Percentiles rank a stretch among this genome's conserved stretches.
Conservation (phyloP, 441 rosid species). For the Bocquillonia castaneifolia region DNA sequence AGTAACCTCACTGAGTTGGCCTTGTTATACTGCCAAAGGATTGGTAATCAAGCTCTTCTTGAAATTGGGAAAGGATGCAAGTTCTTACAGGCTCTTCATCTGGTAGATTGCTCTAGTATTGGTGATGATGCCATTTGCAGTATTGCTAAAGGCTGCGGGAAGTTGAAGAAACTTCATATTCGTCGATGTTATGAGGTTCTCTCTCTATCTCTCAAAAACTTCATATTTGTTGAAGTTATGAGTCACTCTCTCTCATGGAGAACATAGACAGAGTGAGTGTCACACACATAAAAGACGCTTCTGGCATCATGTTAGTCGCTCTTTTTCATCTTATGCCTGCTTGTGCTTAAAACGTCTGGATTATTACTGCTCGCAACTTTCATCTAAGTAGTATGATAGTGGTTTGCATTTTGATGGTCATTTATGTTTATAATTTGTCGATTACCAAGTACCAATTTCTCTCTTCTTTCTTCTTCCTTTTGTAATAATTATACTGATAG, state of each 20-base stretch:
- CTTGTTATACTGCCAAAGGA: slow-evolving; percentile 75
- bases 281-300: background rate
- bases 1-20: slow-evolving; percentile 76
- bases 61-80: slow-evolving; percentile 80
- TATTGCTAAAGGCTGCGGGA: slow-evolving; percentile 78
- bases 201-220: slow-evolving; percentile 12
- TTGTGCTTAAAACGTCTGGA: background rate
- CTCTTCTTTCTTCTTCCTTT: background rate
- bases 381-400: background rate
- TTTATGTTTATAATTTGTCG: background rate
- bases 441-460: background rate
- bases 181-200: slow-evolving; percentile 84
- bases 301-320: background rate
- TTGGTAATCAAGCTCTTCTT: slow-evolving; percentile 58
- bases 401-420: background rate
- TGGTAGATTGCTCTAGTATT: slow-evolving; percentile 78
- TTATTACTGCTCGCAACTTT: background rate
- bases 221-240: too few relatives aligned
- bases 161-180: slow-evolving; percentile 79
- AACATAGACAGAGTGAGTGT: background rate
- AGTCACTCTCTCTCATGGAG: too few relatives aligned
- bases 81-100: slow-evolving; percentile 68
- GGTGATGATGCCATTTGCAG: slow-evolving; percentile 72
- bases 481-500: slow-evolving; percentile 32
- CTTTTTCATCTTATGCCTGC: background rate